Evolutionary conservation across 2,329 filamentous ascomycete species (phyloP).

Genomic region (Neopestalotiopsis sp.): DNA sequence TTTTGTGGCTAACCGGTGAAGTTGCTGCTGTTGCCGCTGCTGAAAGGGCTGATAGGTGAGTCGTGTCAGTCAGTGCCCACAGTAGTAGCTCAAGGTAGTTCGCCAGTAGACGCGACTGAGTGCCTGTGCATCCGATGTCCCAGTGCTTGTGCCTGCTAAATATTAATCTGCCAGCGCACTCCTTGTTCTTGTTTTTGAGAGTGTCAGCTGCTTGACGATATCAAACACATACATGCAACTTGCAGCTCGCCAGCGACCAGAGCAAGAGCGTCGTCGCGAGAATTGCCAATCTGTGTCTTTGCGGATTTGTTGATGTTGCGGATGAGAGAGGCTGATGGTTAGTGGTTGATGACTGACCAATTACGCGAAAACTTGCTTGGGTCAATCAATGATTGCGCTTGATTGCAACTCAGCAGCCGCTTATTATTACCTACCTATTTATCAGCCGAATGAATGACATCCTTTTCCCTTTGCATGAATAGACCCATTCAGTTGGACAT

Average conservation of each 20-base stretch:
- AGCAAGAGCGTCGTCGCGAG: not conserved
- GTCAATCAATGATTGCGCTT: not conserved
- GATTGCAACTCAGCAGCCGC: not conserved
- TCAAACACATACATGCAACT: not conserved
- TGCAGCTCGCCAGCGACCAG: not conserved
- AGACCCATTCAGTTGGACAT: no score
- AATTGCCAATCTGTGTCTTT: not conserved
- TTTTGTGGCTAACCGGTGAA: conserved; percentile 4
- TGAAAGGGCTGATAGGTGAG: not conserved
- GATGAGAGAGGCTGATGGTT: not conserved
- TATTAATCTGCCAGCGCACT: not conserved
- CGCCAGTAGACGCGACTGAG: not conserved
- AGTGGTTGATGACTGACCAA: not conserved
- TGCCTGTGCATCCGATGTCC: not conserved
- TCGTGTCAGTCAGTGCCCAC: not conserved
- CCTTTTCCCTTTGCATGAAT: no score
- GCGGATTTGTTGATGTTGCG: not conserved
- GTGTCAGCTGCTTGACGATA: not conserved
- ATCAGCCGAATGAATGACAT: no score
- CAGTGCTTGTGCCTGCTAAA: not conserved
- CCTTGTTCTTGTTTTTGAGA: not conserved
- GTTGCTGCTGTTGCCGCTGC: not conserved
- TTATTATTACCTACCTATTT: not conserved
- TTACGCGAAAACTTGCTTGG: conserved; percentile 1
- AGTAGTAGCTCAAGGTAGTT: not conserved